Evolutionary conservation across 1,139 yeast genomes (phyloP).

Genomic region (Magnusiomyces ingens): DNA sequence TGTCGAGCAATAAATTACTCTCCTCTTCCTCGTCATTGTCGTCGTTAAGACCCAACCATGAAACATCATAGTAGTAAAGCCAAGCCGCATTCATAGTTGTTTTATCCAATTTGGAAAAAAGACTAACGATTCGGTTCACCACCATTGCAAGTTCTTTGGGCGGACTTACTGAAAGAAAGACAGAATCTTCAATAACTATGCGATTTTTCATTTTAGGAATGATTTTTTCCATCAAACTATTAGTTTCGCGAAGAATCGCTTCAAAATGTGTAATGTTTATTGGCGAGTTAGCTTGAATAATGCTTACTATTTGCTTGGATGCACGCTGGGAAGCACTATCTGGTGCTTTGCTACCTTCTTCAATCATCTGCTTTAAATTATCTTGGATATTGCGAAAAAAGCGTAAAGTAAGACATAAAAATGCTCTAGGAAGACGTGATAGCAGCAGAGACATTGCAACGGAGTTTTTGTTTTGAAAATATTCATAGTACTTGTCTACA

Average conservation of each 20-base stretch:
- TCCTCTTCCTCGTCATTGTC: slow-evolving; percentile 2
- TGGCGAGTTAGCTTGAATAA: slow-evolving; percentile 46
- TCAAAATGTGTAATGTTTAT: slow-evolving; percentile 57
- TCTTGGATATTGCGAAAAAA: slow-evolving; percentile 38
- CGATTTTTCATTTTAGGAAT: slow-evolving; percentile 18
- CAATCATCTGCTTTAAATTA: slow-evolving; percentile 36
- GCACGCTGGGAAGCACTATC: slow-evolving; percentile 25
- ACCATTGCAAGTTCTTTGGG: slow-evolving; percentile 42
- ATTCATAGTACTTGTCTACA: slow-evolving; percentile 6
- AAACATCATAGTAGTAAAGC: slow-evolving; percentile 59
- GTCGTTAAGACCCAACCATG: slow-evolving; percentile 56
- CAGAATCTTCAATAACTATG: slow-evolving; percentile 52
- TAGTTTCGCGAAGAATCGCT: slow-evolving; percentile 50
- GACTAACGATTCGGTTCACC: slow-evolving; percentile 32
- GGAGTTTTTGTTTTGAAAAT: slow-evolving; percentile 17
- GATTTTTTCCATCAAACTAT: slow-evolving; percentile 33
- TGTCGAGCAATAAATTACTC: background rate
- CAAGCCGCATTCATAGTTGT: slow-evolving; percentile 34
- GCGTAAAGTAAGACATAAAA: slow-evolving; percentile 61
- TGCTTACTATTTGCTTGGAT: slow-evolving; percentile 40
- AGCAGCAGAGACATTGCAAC: slow-evolving; percentile 35
- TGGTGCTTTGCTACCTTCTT: slow-evolving; percentile 21
- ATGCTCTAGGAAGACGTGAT: slow-evolving; percentile 64
- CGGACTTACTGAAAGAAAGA: slow-evolving; percentile 57
- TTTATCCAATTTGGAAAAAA: slow-evolving; percentile 26